Percentiles rank a stretch among this genome's conserved stretches.
Evolutionary conservation across 1,284 basidiomycete genomes (phyloP).

Genomic region (Xerocomus cyaneibrunnescens): DNA sequence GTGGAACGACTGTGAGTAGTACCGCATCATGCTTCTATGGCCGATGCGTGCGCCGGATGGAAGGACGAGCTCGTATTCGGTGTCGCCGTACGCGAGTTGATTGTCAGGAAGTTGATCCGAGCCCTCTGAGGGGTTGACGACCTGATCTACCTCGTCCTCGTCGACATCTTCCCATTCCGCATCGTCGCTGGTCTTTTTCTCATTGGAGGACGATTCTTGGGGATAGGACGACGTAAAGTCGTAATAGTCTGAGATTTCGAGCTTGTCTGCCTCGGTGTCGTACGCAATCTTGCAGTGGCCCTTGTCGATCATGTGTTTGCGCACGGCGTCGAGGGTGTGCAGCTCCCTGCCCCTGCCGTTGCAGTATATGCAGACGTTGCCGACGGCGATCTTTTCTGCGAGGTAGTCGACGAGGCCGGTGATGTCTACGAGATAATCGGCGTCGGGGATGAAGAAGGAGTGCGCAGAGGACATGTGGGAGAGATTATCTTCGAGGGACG

Average conservation of each 20-base stretch:
- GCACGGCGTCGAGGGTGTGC: constrained; percentile 77
- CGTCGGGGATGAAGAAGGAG: constrained; percentile 97
- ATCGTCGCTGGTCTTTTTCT: constrained; percentile 16
- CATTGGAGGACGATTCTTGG: constrained; percentile 37
- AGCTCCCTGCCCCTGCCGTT: constrained; percentile 79
- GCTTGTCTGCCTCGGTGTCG: constrained; percentile 74
- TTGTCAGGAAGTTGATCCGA: constrained; percentile 47
- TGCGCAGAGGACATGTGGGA: constrained; percentile 87
- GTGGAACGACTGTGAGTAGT: constrained; percentile 84
- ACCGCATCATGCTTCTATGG: constrained; percentile 84
- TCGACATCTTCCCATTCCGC: constrained; percentile 65
- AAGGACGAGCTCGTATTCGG: constrained; percentile 87
- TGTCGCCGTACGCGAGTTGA: constrained; percentile 70
- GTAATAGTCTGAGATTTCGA: constrained; percentile 93
- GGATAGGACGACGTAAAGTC: constrained; percentile 85
- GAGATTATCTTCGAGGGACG: constrained; percentile 67
- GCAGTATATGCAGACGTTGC: constrained; percentile 93
- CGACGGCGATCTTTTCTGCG: constrained; percentile 91
- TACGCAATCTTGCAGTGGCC: constrained; percentile 96
- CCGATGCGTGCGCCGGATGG: constrained; percentile 93
- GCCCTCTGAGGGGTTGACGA: constrained; percentile 38
- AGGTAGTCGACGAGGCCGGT: constrained; percentile 84
- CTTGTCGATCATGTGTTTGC: constrained; percentile 95
- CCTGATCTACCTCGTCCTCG: constrained; percentile 38
- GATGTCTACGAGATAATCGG: constrained; percentile 86